Base-by-base conservation (phyloP, 108 stramenopile genomes). In the Nitzschia putrida region DNA sequence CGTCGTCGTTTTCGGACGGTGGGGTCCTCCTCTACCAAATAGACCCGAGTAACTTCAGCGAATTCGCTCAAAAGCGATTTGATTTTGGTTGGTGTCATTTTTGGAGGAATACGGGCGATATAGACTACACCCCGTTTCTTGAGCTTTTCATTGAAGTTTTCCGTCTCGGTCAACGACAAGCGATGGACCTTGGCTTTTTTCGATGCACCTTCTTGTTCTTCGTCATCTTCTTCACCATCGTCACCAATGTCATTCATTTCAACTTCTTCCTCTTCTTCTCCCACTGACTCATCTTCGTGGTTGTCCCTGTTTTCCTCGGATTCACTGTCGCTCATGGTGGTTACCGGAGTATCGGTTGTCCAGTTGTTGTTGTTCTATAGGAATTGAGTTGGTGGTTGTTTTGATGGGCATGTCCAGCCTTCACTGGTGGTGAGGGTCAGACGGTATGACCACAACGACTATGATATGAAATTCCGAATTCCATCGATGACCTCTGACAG, bases 71-170 rank as follows among this genome's bases (percentile, higher is more conserved):
- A 68, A 21, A 98, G 76, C n/a, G 88, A 73, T 73, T 93, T 95
- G 65, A 98, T 78, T 74, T 97, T 98, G 50, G 91, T 88, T 0
- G 97, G 97, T 18, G 89, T 92, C 96, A 99, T 97, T 26, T 94
- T 85, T 8, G 98, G 97, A 22, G 98, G 98, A 21, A 98, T 70
- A 26, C 96, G 93, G 45, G 96, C 89, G 49, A 99, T 77, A 85
- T 99, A 99, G 22, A 99, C 39, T 21, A 97, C 93, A 24, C 97
- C 98, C 3, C 91, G 82, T 38, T 78, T 84, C 50, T 78, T 67
- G 18, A 92, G 79, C 44, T 84, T 82, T 41, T 72, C 86, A 66
- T 94, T 94, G 67, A 90, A 94, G 65, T 92, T 79, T 53, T 87
- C 73, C 29, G 90, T 90, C 44, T 87, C 65, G 14, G 73, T 66